A percentile compares a stretch with the other conserved stretches of the same genome.
Evolutionary conservation across 305 asterid genomes (phyloP).

Genomic region (Rubia tinctorum): DNA sequence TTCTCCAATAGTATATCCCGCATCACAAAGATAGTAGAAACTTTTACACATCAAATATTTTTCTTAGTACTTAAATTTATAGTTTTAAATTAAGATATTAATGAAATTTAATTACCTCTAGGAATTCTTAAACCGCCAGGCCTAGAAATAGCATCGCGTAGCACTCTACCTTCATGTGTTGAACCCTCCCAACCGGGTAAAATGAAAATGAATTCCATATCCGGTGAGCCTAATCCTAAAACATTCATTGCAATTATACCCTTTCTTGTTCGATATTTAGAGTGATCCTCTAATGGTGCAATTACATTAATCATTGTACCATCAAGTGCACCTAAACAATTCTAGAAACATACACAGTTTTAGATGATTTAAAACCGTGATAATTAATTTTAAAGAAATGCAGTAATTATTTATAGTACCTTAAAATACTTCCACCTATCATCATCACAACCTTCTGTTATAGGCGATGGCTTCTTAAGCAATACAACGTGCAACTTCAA

Average conservation of each 20-base stretch:
- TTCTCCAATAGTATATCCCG: not conserved
- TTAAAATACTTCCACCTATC: too few species aligned
- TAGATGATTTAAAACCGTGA: too few species aligned
- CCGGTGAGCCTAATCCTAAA: not conserved
- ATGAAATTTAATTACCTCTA: constrained; percentile 3
- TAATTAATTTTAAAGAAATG: not conserved
- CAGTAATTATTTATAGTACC: not conserved
- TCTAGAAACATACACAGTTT: not conserved
- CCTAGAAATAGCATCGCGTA: constrained; percentile 3
- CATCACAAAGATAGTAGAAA: constrained; percentile 7
- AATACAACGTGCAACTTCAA: not conserved
- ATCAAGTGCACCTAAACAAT: constrained; percentile 6
- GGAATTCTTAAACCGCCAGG: not conserved
- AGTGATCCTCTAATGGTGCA: not conserved
- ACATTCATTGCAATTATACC: not conserved
- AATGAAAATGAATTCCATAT: not conserved
- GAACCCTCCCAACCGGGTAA: constrained; percentile 11
- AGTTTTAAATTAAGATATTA: not conserved
- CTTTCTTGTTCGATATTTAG: constrained; percentile 9
- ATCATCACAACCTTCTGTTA: too few species aligned
- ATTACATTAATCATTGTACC: not conserved
- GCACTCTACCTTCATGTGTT: constrained; percentile 9
- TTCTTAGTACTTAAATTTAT: not conserved
- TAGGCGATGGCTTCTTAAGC: too few species aligned
- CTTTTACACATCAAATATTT: not conserved